Evolutionary conservation across 2,329 filamentous ascomycete genomes (phyloP).

Genomic region (Aspergillus floridensis): DNA sequence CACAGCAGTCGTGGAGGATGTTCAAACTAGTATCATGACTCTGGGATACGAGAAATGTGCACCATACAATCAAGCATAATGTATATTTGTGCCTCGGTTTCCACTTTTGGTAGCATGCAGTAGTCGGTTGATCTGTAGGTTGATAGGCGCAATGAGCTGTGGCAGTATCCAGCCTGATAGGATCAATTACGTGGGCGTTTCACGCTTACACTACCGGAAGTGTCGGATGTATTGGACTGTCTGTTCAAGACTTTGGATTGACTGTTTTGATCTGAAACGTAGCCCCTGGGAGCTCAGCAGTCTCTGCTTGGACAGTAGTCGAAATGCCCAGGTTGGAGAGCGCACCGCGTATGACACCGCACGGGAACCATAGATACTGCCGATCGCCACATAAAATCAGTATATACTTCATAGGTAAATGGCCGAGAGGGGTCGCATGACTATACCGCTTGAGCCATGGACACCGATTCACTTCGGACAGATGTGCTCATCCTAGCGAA

Average conservation of each 20-base stretch:
- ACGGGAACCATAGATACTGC: slow-evolving; percentile 92
- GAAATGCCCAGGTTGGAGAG: slow-evolving; percentile 87
- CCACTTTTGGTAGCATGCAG: neutral
- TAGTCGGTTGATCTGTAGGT: neutral
- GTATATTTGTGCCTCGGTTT: slow-evolving; percentile 5
- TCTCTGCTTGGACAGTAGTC: slow-evolving; percentile 88
- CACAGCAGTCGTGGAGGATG: slow-evolving; percentile 19
- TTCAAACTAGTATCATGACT: slow-evolving; percentile 14
- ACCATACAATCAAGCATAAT: slow-evolving; percentile 13
- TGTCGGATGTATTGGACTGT: neutral
- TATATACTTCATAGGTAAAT: neutral
- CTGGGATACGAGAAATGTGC: slow-evolving; percentile 15
- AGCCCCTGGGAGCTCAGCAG: slow-evolving; percentile 78
- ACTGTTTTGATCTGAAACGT: slow-evolving; percentile 95
- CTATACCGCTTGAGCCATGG: slow-evolving; percentile 74
- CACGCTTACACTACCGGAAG: neutral
- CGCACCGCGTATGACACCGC: slow-evolving; percentile 87
- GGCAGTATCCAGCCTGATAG: too few relatives aligned
- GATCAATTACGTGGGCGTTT: neutral
- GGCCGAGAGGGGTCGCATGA: neutral
- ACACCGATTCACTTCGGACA: slow-evolving; percentile 67
- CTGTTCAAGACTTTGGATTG: slow-evolving; percentile 59
- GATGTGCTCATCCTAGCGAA: slow-evolving; percentile 87
- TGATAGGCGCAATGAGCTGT: neutral
- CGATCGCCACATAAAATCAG: neutral